A percentile compares a stretch with the other conserved stretches of the same genome.
These are phyloP conservation scores for Coffea canephora DNA, from an alignment of 257 asterid species.

Conservation along the genomic window DNA sequence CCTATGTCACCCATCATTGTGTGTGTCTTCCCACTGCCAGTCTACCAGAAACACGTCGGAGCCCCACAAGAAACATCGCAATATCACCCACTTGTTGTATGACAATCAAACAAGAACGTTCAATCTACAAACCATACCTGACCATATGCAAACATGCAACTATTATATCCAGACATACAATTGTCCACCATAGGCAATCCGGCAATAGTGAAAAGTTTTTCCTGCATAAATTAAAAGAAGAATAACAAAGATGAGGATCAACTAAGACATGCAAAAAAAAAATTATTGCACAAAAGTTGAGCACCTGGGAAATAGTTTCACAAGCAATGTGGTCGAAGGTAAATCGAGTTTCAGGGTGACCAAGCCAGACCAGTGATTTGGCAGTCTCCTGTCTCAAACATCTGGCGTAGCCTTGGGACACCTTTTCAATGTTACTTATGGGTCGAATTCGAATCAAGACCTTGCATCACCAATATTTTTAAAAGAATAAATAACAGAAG, in stretches of 20 bases:
- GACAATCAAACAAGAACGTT: constrained; percentile 11
- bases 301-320: constrained; percentile 80
- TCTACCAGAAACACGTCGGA: constrained; percentile 35
- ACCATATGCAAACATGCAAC: constrained; percentile 96
- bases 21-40: constrained; percentile 89
- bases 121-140: constrained; percentile 41
- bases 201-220: constrained; percentile 67
- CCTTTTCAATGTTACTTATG: constrained; percentile 50
- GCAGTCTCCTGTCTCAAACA: constrained; percentile 77
- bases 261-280: background rate
- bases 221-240: constrained; percentile 35
- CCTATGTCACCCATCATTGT: constrained; percentile 88
- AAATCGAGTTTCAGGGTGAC: constrained; percentile 77
- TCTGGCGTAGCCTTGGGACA: constrained; percentile 63
- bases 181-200: constrained; percentile 92
- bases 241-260: background rate
- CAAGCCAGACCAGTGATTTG: constrained; percentile 61
- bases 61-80: background rate
- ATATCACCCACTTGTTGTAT: background rate
- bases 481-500: background rate
- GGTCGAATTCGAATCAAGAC: constrained; percentile 84
- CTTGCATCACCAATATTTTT: constrained; percentile 25
- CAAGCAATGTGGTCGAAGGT: constrained; percentile 85
- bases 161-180: constrained; percentile 89
- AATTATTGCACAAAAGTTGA: background rate